Evolutionary conservation across 2,329 filamentous ascomycete genomes (phyloP).

Genomic region (Aspergillus sp.): DNA sequence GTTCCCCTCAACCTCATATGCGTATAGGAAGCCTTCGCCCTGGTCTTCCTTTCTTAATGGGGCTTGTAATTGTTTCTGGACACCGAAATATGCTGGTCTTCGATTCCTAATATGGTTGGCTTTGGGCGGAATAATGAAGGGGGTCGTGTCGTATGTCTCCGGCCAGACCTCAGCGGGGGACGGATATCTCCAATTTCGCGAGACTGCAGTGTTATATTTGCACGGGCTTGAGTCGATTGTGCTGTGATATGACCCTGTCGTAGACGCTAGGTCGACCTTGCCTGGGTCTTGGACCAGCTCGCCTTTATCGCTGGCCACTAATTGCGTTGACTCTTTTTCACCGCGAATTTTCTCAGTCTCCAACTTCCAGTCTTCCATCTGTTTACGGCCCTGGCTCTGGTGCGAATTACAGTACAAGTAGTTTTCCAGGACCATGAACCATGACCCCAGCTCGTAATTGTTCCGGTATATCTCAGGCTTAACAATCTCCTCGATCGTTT

Average conservation of each 20-base stretch:
- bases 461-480: slow-evolving; percentile 1
- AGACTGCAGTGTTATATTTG: no score
- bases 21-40: neutral
- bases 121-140: neutral
- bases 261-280: neutral
- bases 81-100: neutral
- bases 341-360: neutral
- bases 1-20: slow-evolving; percentile 7
- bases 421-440: neutral
- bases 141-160: neutral
- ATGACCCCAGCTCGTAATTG: neutral
- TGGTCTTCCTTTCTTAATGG: neutral
- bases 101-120: no score
- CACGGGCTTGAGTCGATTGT: neutral
- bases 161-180: slow-evolving; percentile 1
- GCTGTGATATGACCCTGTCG: neutral
- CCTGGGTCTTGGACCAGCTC: neutral
- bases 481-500: slow-evolving; percentile 1
- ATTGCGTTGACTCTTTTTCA: neutral
- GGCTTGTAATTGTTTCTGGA: neutral
- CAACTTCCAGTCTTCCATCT: neutral
- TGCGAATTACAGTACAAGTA: neutral
- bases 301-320: no score
- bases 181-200: neutral
- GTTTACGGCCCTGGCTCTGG: neutral